Base-by-base conservation (phyloP, 176 grass and related monocot species). In the Cocos nucifera region DNA sequence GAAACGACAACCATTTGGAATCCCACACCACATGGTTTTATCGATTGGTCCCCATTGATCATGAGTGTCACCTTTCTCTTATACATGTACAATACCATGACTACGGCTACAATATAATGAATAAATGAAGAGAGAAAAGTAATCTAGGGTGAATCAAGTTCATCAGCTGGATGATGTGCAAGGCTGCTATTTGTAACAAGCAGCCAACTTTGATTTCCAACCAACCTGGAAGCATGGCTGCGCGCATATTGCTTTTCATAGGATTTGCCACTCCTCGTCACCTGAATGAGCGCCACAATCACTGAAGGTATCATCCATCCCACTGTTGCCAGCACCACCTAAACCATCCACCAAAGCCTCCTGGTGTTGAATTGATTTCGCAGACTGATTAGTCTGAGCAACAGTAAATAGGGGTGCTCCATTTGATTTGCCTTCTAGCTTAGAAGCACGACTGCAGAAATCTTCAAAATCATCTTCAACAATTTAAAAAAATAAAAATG, bases 391-490 rank as follows among this genome's bases (percentile, higher is more conserved):
- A 19, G 64, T 74, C 69, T 90, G 82, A 15, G 74, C 78, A 22
- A 98, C 78, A 7, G 94, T 98, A 74, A 98, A 93, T 18, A 98
- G 68, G 10, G 94, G 94, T 0, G 94, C 88, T 55, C 94, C 82
- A 49, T 89, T 89, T 25, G 88, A 74, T 51, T 79, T 92, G 57
- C 81, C 77, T 15, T 39, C 85, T 28, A 98, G 69, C 49, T 86
- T 73, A 6, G 84, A 74, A 39, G 94, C 78, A 56, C 85, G 94
- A 21, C 64, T 77, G 67, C 84, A 98, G 79, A 98, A 98, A 74
- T 93, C 85, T 57, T 86, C 79, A 28, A 98, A 93, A 73, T 92
- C 84, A 65, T 72, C 88, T 98, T 55, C 66, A 74, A 6, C 0
- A 54, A 49, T 24, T 58, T 22, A 72, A 2, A 18, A 18, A 3